These are phyloP conservation scores for Linum tenue DNA, from an alignment of 345 rosid species.

Conservation along the genomic window DNA sequence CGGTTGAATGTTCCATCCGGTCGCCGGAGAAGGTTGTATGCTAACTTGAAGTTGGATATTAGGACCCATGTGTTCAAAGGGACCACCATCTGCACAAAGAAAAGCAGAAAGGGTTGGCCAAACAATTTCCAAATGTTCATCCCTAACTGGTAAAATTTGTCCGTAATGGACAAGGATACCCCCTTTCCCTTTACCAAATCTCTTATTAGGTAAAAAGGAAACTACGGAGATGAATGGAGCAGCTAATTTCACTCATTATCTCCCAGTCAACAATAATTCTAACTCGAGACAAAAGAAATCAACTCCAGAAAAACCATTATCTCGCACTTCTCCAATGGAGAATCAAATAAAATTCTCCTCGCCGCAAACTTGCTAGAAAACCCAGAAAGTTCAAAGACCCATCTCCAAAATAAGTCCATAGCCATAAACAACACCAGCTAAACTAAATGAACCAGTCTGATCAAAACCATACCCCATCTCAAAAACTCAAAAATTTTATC, in stretches of 20 bases:
- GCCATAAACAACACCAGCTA: constrained; percentile 5
- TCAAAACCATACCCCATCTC: constrained; percentile 2
- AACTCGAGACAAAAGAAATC: constrained; percentile 8
- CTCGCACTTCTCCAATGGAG: neutral
- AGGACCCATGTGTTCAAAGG: constrained; percentile 87
- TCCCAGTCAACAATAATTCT: constrained; percentile 6
- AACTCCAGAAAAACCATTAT: neutral
- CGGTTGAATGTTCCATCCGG: constrained; percentile 91
- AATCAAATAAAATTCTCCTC: no score
- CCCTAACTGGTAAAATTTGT: neutral
- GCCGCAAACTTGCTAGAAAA: neutral
- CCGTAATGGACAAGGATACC: neutral
- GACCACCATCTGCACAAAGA: constrained; percentile 55
- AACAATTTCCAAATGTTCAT: constrained; percentile 7
- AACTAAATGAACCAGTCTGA: constrained; percentile 7
- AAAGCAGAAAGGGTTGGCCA: constrained; percentile 10
- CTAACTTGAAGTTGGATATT: constrained; percentile 77
- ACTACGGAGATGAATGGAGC: neutral
- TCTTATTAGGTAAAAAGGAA: no score
- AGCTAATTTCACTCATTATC: neutral
- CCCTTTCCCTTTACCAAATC: no score
- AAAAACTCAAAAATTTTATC: constrained; percentile 11
- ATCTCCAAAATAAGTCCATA: constrained; percentile 8
- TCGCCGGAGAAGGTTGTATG: constrained; percentile 71
- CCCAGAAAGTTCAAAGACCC: neutral